These are phyloP conservation scores for Arachnomyces sp. DNA, from an alignment of 2,329 filamentous ascomycete genomes.

Conservation along the genomic window DNA sequence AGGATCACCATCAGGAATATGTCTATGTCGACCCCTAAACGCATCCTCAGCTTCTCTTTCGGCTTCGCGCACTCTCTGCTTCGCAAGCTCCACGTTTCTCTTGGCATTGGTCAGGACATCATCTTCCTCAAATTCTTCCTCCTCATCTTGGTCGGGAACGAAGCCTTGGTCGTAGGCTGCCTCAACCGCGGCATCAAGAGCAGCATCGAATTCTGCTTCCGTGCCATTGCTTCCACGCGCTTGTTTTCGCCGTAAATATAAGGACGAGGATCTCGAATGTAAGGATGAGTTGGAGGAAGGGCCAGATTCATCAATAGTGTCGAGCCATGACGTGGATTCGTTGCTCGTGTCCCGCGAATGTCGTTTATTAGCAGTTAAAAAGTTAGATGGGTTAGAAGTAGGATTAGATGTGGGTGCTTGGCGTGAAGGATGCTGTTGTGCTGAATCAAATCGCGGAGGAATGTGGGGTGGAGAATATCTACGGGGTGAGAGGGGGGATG, in stretches of 20 bases:
- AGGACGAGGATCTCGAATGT: constrained; percentile 68
- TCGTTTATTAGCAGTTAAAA: constrained; percentile 15
- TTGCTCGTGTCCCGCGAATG: constrained; percentile 58
- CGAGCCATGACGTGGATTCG: constrained; percentile 85
- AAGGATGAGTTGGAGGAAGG: constrained; percentile 71
- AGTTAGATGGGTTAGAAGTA: constrained; percentile 25
- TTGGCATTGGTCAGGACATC: constrained; percentile 43
- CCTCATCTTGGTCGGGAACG: constrained; percentile 54
- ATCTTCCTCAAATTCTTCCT: constrained; percentile 26
- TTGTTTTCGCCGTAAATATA: constrained; percentile 60
- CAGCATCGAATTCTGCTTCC: constrained; percentile 86
- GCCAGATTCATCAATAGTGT: constrained; percentile 85
- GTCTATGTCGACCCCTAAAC: constrained; percentile 19
- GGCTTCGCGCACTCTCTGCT: constrained; percentile 64
- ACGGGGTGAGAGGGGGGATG: constrained; percentile 61
- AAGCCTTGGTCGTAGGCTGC: constrained; percentile 90
- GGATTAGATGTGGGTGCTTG: constrained; percentile 20
- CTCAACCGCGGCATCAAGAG: constrained; percentile 88
- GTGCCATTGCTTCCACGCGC: constrained; percentile 64
- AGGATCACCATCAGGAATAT: no score
- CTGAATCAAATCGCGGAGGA: constrained; percentile 4
- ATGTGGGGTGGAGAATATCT: constrained; percentile 44
- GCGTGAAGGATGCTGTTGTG: constrained; percentile 4
- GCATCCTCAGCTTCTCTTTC: constrained; percentile 60
- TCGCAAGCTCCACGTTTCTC: constrained; percentile 63